Base-by-base conservation (phyloP, 2,329 filamentous ascomycete genomes). In the Zalaria sp. region DNA sequence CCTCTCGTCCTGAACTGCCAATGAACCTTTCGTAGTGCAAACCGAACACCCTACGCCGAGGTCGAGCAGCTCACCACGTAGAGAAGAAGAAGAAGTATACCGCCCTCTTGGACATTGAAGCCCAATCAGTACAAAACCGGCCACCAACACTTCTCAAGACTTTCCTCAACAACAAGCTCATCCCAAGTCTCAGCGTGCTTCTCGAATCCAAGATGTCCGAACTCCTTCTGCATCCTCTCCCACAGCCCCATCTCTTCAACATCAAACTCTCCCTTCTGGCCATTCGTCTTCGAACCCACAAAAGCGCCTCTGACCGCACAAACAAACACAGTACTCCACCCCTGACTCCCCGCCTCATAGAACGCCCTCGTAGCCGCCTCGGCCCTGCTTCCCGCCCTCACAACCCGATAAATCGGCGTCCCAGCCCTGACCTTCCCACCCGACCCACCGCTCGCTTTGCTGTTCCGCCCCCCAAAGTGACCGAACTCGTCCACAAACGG, bases 251-350 rank as follows among this genome's bases (percentile, higher is more conserved):
- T n/a, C 29, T 18, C 18, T 18, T 18, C 18, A 18, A 18, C 18
- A 18, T 18, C 18, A 2, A 18, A 18, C 18, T 18, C 18, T 2
- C 2, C 18, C 18, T 18, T 18, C 18, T 18, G 18, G 18, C 18
- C 18, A 18, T 2, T 18, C 18, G 18, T 18, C 18, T 18, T 18
- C 18, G 18, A 18, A 18, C 18, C 2, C 2, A 18, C 18, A 18
- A 18, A 18, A 18, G 18, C 18, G 7, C n/a, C 29, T 32, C 29
- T 32, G 11, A 40, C 27, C 4, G 38, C 38, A 34, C 38, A 40
- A 4, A 35, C 32, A 27, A 40, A 40, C 4, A 40, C 38, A 7
- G 38, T 40, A 27, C 27, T 34, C 38, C 38, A 40, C 4, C 38
- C 38, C 4, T 34, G 9, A 25, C 27, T 29, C 9, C 38, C 38